A percentile compares a stretch with the other conserved stretches of the same genome.
Evolutionary conservation across 1,284 basidiomycete species (phyloP).

Genomic region (Sanguinoderma infundibulare): DNA sequence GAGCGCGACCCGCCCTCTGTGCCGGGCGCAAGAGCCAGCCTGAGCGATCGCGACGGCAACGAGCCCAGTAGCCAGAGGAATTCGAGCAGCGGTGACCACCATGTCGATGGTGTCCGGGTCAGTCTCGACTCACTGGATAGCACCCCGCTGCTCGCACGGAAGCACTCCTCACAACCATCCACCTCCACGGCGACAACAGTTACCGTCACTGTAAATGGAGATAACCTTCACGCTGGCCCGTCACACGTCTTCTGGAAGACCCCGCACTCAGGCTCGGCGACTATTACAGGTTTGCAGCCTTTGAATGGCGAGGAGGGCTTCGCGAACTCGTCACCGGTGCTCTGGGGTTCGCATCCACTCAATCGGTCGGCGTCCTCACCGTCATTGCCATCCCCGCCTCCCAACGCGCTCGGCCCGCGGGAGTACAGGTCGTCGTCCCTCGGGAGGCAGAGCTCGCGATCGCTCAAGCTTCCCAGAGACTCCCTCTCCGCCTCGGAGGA

Average conservation of each 20-base stretch:
- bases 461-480: conserved; percentile 23
- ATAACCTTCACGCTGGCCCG: conserved; percentile 24
- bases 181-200: conserved; percentile 11
- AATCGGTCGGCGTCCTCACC: conserved; percentile 29
- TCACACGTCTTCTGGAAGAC: conserved; percentile 35
- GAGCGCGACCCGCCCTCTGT: conserved; percentile 8
- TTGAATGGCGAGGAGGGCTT: conserved; percentile 21
- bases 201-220: conserved; percentile 8
- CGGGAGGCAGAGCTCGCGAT: conserved; percentile 29
- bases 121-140: conserved; percentile 14
- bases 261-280: conserved; percentile 1
- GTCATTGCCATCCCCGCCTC: conserved; percentile 19
- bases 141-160: conserved; percentile 22
- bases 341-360: conserved; percentile 23
- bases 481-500: conserved; percentile 28
- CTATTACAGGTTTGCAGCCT: neutral
- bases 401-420: conserved; percentile 8
- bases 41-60: conserved; percentile 4
- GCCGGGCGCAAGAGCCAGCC: conserved; percentile 2
- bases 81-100: neutral
- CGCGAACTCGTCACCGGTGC: conserved; percentile 14
- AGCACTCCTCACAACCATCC: conserved; percentile 23
- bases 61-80: neutral
- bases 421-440: conserved; percentile 20
- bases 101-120: conserved; percentile 1